Percentiles rank a stretch among this genome's conserved stretches.
Conservation (phyloP, 176 grass and related monocot species). For the Zoysia japonica region DNA sequence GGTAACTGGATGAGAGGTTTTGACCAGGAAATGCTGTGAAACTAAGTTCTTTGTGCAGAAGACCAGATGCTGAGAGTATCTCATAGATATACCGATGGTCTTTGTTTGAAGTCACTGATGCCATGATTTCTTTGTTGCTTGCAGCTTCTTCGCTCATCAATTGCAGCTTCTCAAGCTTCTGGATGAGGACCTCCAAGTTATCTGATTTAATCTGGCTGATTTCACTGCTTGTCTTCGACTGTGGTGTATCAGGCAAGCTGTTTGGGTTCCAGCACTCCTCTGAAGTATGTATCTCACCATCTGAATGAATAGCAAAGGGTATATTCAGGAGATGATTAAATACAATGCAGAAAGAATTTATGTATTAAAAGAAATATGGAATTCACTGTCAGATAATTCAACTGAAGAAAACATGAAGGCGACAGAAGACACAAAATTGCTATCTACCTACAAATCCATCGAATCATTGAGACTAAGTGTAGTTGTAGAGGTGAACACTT, state of each 20-base stretch:
- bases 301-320: slow-evolving; percentile 46
- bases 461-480: slow-evolving; percentile 40
- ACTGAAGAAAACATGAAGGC: slow-evolving; percentile 23
- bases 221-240: slow-evolving; percentile 60
- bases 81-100: slow-evolving; percentile 84
- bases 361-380: slow-evolving; percentile 15
- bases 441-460: slow-evolving; percentile 14
- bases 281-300: slow-evolving; percentile 73
- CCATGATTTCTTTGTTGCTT: slow-evolving; percentile 31
- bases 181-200: slow-evolving; percentile 65
- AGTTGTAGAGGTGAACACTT: slow-evolving; percentile 38
- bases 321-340: slow-evolving; percentile 44
- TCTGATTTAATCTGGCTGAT: slow-evolving; percentile 69
- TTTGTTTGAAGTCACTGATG: slow-evolving; percentile 31
- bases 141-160: slow-evolving; percentile 59
- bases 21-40: slow-evolving; percentile 47
- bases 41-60: slow-evolving; percentile 58
- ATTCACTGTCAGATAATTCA: slow-evolving; percentile 17
- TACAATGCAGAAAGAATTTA: neutral
- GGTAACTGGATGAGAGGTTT: slow-evolving; percentile 35
- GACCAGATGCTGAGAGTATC: slow-evolving; percentile 77
- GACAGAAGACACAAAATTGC: slow-evolving; percentile 32
- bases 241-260: slow-evolving; percentile 68
- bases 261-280: slow-evolving; percentile 71
- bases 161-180: slow-evolving; percentile 68